Conservation (phyloP, 1,284 basidiomycete genomes). For the Vanrija sp. region DNA sequence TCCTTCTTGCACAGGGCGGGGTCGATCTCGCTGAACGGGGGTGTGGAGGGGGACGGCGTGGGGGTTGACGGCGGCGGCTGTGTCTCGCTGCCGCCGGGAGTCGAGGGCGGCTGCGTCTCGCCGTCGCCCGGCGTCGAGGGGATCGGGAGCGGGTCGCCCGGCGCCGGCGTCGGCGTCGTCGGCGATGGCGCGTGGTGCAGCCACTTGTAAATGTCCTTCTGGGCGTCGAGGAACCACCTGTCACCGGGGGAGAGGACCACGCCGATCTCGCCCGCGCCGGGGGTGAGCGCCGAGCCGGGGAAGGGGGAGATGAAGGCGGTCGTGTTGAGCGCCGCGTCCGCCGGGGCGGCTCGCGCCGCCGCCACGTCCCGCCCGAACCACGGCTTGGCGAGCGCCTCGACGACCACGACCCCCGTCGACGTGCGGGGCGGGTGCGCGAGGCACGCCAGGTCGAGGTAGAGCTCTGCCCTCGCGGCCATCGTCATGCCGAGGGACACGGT, state of each 20-base stretch:
- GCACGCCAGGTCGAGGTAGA: conserved; percentile 46
- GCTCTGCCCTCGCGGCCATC: conserved; percentile 38
- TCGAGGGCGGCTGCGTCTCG: neutral
- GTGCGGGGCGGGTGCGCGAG: conserved; percentile 41
- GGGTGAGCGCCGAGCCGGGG: neutral
- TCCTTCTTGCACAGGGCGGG: conserved; percentile 60
- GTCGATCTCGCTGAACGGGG: conserved; percentile 42
- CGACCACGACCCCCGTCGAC: conserved; percentile 5
- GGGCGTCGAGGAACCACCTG: conserved; percentile 43
- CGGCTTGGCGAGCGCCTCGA: conserved; percentile 5
- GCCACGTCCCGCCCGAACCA: too few species aligned
- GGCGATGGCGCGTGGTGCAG: neutral
- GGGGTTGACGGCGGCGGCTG: neutral
- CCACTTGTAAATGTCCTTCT: conserved; percentile 28
- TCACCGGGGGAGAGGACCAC: conserved; percentile 32
- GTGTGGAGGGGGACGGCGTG: neutral
- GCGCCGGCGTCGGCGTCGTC: neutral
- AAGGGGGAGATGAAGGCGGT: neutral
- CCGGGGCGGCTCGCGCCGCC: too few species aligned
- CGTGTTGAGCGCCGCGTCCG: neutral
- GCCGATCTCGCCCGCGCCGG: neutral
- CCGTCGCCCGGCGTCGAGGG: neutral
- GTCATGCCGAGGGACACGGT: conserved; percentile 40
- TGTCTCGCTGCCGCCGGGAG: neutral
- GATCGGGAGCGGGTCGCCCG: neutral